Evolutionary conservation across 495 filamentous ascomycete species (phyloP).

Genomic region (Chaetomium fimeti): DNA sequence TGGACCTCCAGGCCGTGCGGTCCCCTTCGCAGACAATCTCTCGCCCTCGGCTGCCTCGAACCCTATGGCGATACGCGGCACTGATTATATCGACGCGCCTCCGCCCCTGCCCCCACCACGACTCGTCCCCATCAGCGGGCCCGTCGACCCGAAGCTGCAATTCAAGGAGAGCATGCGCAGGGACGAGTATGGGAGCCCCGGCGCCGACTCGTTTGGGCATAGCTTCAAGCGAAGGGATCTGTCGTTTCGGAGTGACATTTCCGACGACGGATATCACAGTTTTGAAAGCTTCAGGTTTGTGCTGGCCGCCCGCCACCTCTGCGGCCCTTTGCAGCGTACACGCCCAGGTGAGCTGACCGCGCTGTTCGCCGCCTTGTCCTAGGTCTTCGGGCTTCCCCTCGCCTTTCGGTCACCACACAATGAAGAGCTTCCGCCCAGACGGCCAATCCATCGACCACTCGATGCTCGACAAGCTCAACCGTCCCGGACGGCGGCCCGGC

Average conservation of each 20-base stretch:
- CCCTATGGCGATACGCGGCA: slow-evolving; percentile 41
- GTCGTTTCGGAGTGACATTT: slow-evolving; percentile 32
- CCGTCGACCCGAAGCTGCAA: slow-evolving; percentile 35
- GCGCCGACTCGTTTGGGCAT: slow-evolving; percentile 33
- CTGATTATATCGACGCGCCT: slow-evolving; percentile 34
- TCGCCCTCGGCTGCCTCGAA: slow-evolving; percentile 36
- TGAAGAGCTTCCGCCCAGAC: slow-evolving; percentile 55
- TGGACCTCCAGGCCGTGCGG: slow-evolving; percentile 18
- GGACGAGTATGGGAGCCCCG: slow-evolving; percentile 24
- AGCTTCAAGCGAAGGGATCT: slow-evolving; percentile 29
- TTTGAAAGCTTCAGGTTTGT: slow-evolving; percentile 45
- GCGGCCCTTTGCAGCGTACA: neutral
- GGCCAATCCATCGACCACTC: slow-evolving; percentile 77
- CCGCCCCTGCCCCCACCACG: slow-evolving; percentile 53
- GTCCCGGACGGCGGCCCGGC: slow-evolving; percentile 53
- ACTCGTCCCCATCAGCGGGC: slow-evolving; percentile 41
- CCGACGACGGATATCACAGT: slow-evolving; percentile 56
- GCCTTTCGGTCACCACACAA: slow-evolving; percentile 45
- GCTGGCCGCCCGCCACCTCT: neutral
- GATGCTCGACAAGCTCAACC: slow-evolving; percentile 71
- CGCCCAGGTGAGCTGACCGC: slow-evolving; percentile 10
- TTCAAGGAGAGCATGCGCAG: slow-evolving; percentile 31
- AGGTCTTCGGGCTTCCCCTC: slow-evolving; percentile 33
- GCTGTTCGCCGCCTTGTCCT: slow-evolving; percentile 13
- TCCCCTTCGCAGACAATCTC: slow-evolving; percentile 30